Evolutionary conservation across 2,329 filamentous ascomycete species (phyloP), one percentile per base, ranked within the genome.

Genomic region (Hymenoscyphus linearis): DNA sequence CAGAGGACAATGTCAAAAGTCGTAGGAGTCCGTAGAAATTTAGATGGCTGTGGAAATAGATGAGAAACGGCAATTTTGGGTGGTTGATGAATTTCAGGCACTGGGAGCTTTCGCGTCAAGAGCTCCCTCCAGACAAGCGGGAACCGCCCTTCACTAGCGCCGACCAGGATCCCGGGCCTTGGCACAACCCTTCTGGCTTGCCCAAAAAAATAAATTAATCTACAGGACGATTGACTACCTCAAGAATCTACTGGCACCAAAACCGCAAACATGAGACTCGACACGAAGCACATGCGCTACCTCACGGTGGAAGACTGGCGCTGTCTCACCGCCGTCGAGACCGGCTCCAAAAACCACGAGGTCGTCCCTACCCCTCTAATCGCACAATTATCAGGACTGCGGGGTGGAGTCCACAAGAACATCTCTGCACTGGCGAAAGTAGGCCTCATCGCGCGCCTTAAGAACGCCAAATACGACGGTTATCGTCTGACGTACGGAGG

Each of bases 401-500:
- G 91, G 60, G 89, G 90, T 69, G 90, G 90, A 63, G 91, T 96
- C 22, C 90, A 95, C 75, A 90, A 83, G 70, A 88, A 87, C 72
- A 98, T 99, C 68, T 96, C 93, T 26, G 88, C 86, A 58, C 86
- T 99, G 58, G 95, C 95, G 65, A 99, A 99, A 76, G 87, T 88
- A 55, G 91, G 91, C 63, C 82, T 99, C 69, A 96, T 99, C 70
- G 92, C 90, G 52, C 90, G 90, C 68, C 86, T 96, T 68, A 96
- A 96, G 76, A 96, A 98, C 75, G 91, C 93, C 65, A 93, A 91
- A 75, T 99, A 99, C 77, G 95, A 99, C 72, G 95, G 95, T 64
- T 99, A 99, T 78, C 87, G 96, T 58, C 83, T 99, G 59, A 96
- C 93, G 6, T 99, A 99, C 74, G 95, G 95, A 70, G 95, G 95